Evolutionary conservation across 371 early-diverging fungal species (phyloP).

Genomic region (Mucor mucedo): DNA sequence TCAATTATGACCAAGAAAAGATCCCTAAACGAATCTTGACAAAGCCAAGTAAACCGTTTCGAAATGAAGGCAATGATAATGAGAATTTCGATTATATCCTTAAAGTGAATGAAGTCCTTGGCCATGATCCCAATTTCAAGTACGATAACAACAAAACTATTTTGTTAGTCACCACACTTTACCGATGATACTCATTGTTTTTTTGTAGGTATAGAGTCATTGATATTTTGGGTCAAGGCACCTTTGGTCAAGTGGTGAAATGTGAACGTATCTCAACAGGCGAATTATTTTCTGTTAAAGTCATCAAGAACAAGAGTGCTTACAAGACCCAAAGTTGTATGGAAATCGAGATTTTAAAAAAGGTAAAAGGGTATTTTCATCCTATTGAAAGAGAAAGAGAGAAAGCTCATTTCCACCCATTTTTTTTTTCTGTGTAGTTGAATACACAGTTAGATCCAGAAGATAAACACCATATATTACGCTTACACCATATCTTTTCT

Average conservation of each 20-base stretch:
- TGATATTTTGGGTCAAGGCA: conserved; percentile 95
- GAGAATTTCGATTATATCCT: conserved; percentile 93
- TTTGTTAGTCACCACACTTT: too few species aligned
- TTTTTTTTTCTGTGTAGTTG: conserved; percentile 48
- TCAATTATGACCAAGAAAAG: conserved; percentile 68
- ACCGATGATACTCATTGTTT: neutral
- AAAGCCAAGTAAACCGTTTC: conserved; percentile 85
- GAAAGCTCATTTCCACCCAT: neutral
- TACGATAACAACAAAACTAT: conserved; percentile 33
- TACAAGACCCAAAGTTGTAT: conserved; percentile 95
- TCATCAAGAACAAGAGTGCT: conserved; percentile 94
- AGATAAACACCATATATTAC: conserved; percentile 84
- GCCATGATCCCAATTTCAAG: conserved; percentile 77
- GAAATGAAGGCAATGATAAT: conserved; percentile 94
- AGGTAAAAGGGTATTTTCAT: conserved; percentile 46
- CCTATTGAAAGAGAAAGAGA: neutral
- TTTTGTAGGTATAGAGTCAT: conserved; percentile 80
- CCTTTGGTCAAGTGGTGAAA: conserved; percentile 98
- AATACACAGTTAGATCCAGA: conserved; percentile 79
- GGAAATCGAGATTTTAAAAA: conserved; percentile 91
- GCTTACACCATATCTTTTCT: conserved; percentile 89
- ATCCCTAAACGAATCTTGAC: conserved; percentile 93
- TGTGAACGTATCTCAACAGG: conserved; percentile 87
- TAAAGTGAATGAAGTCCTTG: conserved; percentile 92
- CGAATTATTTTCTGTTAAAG: conserved; percentile 92